Percentiles rank a stretch among this genome's conserved stretches.
Evolutionary conservation across 2,329 filamentous ascomycete genomes (phyloP).

Genomic region (Talaromyces sp.): DNA sequence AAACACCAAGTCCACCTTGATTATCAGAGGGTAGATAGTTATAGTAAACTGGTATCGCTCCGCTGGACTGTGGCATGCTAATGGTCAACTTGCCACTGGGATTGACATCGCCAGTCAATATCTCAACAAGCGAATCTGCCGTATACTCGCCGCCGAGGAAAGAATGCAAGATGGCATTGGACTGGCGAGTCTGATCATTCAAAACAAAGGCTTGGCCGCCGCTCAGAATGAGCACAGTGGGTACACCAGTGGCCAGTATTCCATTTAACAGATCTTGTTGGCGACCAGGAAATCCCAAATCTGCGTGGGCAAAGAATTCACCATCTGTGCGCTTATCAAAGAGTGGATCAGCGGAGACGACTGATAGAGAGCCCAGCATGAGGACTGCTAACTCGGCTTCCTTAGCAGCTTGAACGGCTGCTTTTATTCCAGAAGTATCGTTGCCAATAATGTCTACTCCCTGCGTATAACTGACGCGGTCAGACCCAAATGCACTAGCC

Average conservation of each 20-base stretch:
- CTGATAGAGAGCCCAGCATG: background rate
- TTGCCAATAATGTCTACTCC: background rate
- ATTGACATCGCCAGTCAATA: background rate
- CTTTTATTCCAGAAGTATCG: background rate
- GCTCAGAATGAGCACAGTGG: background rate
- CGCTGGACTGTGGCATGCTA: background rate
- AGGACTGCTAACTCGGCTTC: background rate
- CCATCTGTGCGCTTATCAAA: background rate
- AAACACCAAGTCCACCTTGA: background rate
- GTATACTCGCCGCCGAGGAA: background rate
- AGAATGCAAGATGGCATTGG: background rate
- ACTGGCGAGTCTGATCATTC: background rate
- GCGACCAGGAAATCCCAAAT: background rate
- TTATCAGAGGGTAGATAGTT: background rate
- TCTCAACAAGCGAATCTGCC: background rate
- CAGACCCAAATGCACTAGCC: background rate
- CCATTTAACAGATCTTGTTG: background rate
- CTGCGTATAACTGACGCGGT: background rate
- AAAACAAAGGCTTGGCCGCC: background rate
- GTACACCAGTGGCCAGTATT: background rate
- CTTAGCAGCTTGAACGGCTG: background rate
- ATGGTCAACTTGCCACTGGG: background rate
- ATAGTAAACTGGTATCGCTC: background rate
- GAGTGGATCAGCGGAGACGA: background rate
- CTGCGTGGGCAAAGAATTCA: background rate